Percentiles rank a stretch among this genome's conserved stretches.
Evolutionary conservation across 2,329 filamentous ascomycete species (phyloP).

Genomic region (Stagonosporopsis cucurbitacearum): DNA sequence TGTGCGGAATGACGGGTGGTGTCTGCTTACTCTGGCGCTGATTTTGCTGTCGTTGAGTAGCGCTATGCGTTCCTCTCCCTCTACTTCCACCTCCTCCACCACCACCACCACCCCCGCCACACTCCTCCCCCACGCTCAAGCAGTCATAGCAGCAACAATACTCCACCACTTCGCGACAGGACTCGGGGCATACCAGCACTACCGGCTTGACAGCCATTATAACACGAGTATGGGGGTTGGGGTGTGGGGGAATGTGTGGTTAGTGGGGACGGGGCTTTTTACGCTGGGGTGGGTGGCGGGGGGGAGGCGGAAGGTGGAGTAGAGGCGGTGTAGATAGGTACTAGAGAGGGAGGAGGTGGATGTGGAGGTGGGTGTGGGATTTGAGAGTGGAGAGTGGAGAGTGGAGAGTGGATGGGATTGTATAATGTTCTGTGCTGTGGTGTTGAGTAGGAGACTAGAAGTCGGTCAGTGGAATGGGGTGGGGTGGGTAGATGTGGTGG

Average conservation of each 20-base stretch:
- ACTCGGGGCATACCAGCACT: constrained; percentile 34
- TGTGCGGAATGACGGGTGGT: constrained; percentile 35
- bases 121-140: constrained; percentile 26
- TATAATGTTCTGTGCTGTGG: no score
- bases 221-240: constrained; percentile 36
- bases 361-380: no score
- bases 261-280: constrained; percentile 27
- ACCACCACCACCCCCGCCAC: no score
- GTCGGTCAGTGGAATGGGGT: no score
- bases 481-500: no score
- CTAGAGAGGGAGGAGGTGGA: constrained; percentile 15
- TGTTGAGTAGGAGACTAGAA: no score
- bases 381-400: no score
- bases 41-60: constrained; percentile 33
- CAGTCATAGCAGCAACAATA: constrained; percentile 31
- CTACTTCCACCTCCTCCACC: no score
- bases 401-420: no score
- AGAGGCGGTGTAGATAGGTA: constrained; percentile 17
- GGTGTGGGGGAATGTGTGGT: constrained; percentile 36
- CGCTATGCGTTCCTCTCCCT: no score
- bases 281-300: constrained; percentile 21
- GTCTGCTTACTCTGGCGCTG: constrained; percentile 33
- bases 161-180: constrained; percentile 34
- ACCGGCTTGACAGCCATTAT: constrained; percentile 33
- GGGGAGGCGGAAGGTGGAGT: constrained; percentile 17